Conservation (phyloP, 73 alveolate genomes). For the Paramecium octaurelia region DNA sequence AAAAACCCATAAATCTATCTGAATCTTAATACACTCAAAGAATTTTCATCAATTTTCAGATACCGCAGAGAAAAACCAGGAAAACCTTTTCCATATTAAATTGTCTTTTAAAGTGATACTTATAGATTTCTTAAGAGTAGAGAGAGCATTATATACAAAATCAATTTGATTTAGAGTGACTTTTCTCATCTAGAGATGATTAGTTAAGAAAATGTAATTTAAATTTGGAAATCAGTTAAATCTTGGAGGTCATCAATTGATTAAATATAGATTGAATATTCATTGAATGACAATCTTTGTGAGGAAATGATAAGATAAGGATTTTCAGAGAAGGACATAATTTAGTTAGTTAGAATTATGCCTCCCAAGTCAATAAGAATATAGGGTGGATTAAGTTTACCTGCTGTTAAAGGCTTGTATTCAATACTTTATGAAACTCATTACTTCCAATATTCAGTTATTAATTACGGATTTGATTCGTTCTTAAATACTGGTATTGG, state of each 20-base stretch:
- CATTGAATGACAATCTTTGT: constrained; percentile 13
- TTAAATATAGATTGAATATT: not conserved
- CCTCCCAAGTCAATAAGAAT: not conserved
- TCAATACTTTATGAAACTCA: not conserved
- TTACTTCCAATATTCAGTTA: not conserved
- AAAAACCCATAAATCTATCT: not conserved
- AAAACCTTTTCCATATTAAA: not conserved
- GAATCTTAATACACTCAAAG: not conserved
- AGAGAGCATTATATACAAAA: not conserved
- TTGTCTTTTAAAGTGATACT: not conserved
- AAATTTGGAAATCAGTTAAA: not conserved
- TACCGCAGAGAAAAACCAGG: not conserved
- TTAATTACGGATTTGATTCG: not conserved
- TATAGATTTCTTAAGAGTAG: not conserved
- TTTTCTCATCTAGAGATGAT: not conserved
- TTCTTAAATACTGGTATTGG: constrained; percentile 36
- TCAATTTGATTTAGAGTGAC: not conserved
- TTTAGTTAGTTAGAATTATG: not conserved
- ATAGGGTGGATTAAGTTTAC: not conserved
- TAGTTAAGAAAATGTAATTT: not conserved
- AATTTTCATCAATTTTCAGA: not conserved
- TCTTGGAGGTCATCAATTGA: not conserved
- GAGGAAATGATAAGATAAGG: not conserved
- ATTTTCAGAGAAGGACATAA: not conserved
- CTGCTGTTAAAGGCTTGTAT: not conserved